phyloP scores from a whole-genome alignment of 805 yeast genomes.

The Spathaspora hagerdaliae region DNA sequence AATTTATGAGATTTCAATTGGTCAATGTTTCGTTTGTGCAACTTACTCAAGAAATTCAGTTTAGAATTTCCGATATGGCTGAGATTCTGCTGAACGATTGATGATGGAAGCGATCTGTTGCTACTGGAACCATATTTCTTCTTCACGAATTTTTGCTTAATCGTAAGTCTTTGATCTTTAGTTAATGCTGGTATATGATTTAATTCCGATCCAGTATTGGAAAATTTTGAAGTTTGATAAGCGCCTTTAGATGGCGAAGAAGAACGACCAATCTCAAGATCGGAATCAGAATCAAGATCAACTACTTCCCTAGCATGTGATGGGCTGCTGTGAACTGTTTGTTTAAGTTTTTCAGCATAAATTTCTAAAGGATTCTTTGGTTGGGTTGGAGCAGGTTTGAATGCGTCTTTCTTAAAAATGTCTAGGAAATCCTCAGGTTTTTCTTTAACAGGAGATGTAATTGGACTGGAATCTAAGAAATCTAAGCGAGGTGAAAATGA shows the following conservation, averaged over 20 bases:
- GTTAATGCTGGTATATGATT: conserved; percentile 24
- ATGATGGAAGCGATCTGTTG: neutral
- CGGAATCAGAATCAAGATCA: conserved; percentile 26
- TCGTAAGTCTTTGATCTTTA: conserved; percentile 27
- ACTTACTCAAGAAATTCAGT: conserved; percentile 23
- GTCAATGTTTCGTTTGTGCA: conserved; percentile 41
- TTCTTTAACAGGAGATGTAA: conserved; percentile 23
- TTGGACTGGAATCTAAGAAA: conserved; percentile 21
- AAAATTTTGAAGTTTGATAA: conserved; percentile 2
- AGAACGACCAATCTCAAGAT: conserved; percentile 8
- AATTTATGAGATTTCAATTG: conserved; percentile 32
- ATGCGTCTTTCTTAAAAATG: conserved; percentile 4
- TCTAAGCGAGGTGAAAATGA: neutral
- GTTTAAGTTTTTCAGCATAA: conserved; percentile 31
- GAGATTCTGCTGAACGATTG: neutral
- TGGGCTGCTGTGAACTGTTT: conserved; percentile 23
- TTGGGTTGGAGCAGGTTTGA: neutral
- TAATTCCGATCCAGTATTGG: conserved; percentile 9
- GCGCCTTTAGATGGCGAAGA: neutral
- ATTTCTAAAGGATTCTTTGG: conserved; percentile 28
- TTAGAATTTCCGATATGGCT: conserved; percentile 13
- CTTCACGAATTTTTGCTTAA: conserved; percentile 29
- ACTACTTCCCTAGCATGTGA: conserved; percentile 9
- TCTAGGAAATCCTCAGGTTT: conserved; percentile 1
- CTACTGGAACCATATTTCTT: conserved; percentile 11